These are phyloP conservation scores for Punica granatum DNA, from an alignment of 345 rosid genomes.

Conservation along the genomic window DNA sequence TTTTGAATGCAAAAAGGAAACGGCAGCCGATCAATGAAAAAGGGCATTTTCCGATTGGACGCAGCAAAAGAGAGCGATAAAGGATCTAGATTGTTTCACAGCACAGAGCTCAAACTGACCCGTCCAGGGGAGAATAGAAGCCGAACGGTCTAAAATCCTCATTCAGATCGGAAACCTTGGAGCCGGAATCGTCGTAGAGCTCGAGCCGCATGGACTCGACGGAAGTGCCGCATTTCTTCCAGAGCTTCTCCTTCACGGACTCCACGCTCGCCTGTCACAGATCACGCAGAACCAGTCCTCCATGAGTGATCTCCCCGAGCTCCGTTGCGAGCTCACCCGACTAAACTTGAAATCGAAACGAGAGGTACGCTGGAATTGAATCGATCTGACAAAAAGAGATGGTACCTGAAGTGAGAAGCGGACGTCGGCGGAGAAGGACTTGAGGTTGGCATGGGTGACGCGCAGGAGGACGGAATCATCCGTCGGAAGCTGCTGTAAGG, in stretches of 20 bases:
- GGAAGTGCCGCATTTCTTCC: conserved; percentile 85
- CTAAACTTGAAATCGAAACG: not conserved
- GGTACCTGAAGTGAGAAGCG: conserved; percentile 71
- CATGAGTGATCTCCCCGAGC: not conserved
- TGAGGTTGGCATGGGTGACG: conserved; percentile 72
- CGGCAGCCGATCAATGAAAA: not conserved
- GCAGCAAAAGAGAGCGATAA: not conserved
- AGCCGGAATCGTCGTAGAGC: conserved; percentile 70
- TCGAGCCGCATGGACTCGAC: conserved; percentile 64
- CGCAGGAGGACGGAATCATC: conserved; percentile 69
- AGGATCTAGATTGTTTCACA: no score
- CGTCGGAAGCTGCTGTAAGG: conserved; percentile 32
- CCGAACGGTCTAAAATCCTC: conserved; percentile 64
- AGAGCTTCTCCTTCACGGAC: conserved; percentile 82
- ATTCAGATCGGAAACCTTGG: conserved; percentile 42
- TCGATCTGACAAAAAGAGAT: not conserved
- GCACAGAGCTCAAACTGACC: conserved; percentile 28
- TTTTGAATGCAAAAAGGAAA: conserved; percentile 14
- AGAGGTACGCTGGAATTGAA: not conserved
- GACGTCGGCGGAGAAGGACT: conserved; percentile 53
- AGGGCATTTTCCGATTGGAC: not conserved
- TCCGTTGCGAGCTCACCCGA: not conserved
- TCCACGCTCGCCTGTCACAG: conserved; percentile 47
- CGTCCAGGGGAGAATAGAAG: conserved; percentile 71
- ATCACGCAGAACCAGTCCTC: not conserved